These are phyloP conservation scores for Malania oleifera DNA, from an alignment of 164 flowering plant genomes.

Conservation along the genomic window DNA sequence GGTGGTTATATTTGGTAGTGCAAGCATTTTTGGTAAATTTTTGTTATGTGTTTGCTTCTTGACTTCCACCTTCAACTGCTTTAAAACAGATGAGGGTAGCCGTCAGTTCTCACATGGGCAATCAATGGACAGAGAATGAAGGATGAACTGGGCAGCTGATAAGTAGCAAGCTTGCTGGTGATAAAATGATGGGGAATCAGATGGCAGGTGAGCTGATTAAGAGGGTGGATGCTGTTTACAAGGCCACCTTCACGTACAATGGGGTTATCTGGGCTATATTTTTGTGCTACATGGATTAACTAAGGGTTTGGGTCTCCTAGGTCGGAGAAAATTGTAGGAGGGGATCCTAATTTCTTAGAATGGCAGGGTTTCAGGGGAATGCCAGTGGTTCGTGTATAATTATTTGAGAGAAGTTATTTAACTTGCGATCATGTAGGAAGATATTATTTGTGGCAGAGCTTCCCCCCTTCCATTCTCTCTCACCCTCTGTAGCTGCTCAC, in stretches of 20 bases:
- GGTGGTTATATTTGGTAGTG: conserved; percentile 2
- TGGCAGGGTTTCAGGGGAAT: neutral
- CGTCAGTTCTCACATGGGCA: conserved; percentile 33
- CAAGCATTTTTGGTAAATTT: conserved; percentile 2
- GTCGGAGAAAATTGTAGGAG: neutral
- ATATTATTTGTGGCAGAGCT: neutral
- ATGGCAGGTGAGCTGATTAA: neutral
- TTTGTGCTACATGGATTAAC: neutral
- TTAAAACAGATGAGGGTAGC: conserved; percentile 36
- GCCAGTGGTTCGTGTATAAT: neutral
- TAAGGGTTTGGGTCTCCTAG: neutral
- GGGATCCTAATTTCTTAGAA: neutral
- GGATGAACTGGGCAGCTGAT: neutral
- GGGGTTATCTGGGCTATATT: neutral
- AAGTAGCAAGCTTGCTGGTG: conserved; percentile 10
- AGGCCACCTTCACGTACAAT: neutral
- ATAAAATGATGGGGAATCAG: conserved; percentile 12
- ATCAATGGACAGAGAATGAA: conserved; percentile 32
- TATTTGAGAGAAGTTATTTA: neutral
- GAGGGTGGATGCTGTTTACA: neutral
- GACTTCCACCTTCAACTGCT: neutral
- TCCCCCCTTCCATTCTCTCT: too few species aligned
- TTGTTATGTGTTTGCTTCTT: neutral
- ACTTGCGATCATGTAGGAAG: neutral
- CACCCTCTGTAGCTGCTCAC: too few species aligned